phyloP scores from a whole-genome alignment of 2,329 filamentous ascomycete genomes.

The Furcasterigmium furcatum region DNA sequence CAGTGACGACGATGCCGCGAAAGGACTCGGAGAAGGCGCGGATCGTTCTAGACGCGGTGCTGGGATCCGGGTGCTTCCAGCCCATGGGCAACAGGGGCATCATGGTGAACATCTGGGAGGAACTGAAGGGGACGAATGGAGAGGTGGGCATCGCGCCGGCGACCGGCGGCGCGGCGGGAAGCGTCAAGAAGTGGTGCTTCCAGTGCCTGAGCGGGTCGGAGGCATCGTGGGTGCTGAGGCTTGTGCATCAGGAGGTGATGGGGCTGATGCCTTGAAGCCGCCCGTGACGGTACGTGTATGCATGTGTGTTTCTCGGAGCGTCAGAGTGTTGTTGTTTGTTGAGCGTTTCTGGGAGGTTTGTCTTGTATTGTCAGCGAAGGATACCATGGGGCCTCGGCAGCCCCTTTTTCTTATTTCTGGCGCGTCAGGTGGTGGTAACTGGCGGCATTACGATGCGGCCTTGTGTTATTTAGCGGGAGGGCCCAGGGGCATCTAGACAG shows the following conservation, averaged over 20 bases:
- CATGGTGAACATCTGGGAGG: conserved; percentile 84
- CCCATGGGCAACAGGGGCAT: conserved; percentile 81
- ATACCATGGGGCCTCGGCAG: no score
- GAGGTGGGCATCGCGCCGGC: conserved; percentile 49
- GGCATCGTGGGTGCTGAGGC: conserved; percentile 52
- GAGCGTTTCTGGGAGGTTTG: no score
- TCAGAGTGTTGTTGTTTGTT: no score
- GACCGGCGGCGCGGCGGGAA: conserved; percentile 48
- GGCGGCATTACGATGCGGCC: no score
- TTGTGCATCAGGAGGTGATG: conserved; percentile 55
- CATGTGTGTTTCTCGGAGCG: no score
- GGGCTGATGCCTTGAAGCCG: conserved; percentile 12
- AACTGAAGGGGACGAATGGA: conserved; percentile 61
- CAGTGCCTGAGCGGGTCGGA: conserved; percentile 52
- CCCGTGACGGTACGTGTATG: no score
- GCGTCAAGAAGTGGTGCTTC: conserved; percentile 62
- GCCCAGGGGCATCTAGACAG: no score
- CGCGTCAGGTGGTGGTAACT: no score
- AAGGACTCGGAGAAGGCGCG: conserved; percentile 53
- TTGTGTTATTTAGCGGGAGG: no score
- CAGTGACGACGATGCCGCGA: conserved; percentile 70
- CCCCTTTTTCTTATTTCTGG: no score
- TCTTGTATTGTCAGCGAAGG: no score
- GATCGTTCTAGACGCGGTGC: conserved; percentile 75
- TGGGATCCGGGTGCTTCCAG: conserved; percentile 82